These are phyloP conservation scores for Pythium monospermum DNA, from an alignment of 352 stramenopile species.

Conservation along the genomic window DNA sequence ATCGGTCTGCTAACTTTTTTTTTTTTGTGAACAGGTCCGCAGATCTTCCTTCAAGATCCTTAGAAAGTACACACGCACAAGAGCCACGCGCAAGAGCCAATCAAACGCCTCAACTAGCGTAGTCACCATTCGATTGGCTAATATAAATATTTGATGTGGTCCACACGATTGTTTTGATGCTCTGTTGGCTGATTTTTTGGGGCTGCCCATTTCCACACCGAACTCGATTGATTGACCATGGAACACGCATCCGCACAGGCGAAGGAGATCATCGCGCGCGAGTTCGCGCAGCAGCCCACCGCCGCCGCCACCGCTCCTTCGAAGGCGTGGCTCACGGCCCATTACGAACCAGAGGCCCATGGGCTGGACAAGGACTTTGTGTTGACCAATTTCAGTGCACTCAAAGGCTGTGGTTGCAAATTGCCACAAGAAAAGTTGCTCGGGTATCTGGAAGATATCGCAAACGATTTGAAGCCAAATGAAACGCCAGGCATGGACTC, in stretches of 20 bases:
- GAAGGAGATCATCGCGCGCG: conserved; percentile 55
- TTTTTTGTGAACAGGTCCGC: too few relatives aligned
- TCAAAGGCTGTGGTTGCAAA: conserved; percentile 97
- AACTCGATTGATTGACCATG: conserved; percentile 35
- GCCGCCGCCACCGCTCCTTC: neutral
- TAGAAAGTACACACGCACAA: too few relatives aligned
- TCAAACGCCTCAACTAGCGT: too few relatives aligned
- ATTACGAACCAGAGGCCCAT: conserved; percentile 54
- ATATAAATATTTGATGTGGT: too few relatives aligned
- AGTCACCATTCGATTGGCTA: too few relatives aligned
- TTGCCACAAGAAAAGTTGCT: conserved; percentile 92
- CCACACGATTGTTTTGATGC: too few relatives aligned
- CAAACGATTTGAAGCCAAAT: conserved; percentile 91
- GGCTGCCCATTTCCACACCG: neutral
- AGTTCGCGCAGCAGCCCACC: conserved; percentile 28
- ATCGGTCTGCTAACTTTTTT: too few relatives aligned
- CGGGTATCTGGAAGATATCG: conserved; percentile 85
- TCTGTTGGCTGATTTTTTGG: too few relatives aligned
- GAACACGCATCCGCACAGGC: conserved; percentile 45
- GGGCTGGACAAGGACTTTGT: conserved; percentile 74
- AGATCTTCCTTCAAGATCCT: too few relatives aligned
- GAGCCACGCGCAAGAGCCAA: too few relatives aligned
- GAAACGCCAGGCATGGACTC: conserved; percentile 88
- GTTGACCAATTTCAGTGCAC: conserved; percentile 77
- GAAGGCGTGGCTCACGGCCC: conserved; percentile 18